Conservation (phyloP, 2,329 filamentous ascomycete genomes). For the Colletotrichum trifolii region DNA sequence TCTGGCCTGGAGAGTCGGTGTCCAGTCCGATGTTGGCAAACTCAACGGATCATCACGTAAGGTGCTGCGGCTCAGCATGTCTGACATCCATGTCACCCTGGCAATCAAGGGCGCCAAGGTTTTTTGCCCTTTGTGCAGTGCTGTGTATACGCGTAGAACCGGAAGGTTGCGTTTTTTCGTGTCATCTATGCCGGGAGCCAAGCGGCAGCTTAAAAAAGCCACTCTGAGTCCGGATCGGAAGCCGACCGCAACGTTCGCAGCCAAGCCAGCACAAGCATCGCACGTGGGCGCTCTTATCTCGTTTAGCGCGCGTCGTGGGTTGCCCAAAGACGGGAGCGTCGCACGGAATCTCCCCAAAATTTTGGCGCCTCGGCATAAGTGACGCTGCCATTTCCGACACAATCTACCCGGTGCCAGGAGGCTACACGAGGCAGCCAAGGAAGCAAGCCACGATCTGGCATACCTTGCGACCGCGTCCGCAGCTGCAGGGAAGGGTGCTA, state of each 20-base stretch:
- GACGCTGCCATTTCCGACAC: conserved; percentile 8
- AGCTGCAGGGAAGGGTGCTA: not conserved
- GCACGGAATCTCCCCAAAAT: conserved; percentile 1
- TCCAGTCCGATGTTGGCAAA: conserved; percentile 25
- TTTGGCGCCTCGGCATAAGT: conserved; percentile 1
- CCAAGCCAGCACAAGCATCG: not conserved
- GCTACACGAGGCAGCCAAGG: conserved; percentile 5
- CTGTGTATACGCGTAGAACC: too few relatives aligned
- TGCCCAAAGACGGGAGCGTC: conserved; percentile 10
- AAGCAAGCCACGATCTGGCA: conserved; percentile 21
- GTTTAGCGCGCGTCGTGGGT: conserved; percentile 5
- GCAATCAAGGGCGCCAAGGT: too few relatives aligned
- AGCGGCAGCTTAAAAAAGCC: conserved; percentile 3
- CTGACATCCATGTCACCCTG: too few relatives aligned
- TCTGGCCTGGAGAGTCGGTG: not conserved
- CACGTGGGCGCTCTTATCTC: conserved; percentile 7
- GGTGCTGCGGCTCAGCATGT: too few relatives aligned
- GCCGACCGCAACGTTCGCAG: conserved; percentile 12
- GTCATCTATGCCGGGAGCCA: conserved; percentile 4
- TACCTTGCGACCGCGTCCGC: not conserved
- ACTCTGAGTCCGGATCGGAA: not conserved
- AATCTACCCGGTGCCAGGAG: conserved; percentile 13
- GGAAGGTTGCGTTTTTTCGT: too few relatives aligned
- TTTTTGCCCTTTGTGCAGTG: too few relatives aligned
- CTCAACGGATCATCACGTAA: conserved; percentile 2